Percentiles rank a stretch among this genome's conserved stretches.
Conservation (phyloP, 1,284 basidiomycete species). For the Irpex sp. region DNA sequence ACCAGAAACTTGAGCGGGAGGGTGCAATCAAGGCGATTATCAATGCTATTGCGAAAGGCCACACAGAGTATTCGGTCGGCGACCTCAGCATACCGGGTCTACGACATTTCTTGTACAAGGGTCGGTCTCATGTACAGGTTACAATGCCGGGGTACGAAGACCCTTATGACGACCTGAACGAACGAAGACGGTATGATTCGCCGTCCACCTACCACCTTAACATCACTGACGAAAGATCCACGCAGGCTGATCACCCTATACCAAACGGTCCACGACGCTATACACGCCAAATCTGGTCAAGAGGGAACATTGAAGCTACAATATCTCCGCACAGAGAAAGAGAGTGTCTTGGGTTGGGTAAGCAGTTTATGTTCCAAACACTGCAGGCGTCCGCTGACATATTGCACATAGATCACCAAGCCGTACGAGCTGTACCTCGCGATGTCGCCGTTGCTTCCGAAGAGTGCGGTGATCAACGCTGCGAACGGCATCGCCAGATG, state of each 20-base stretch:
- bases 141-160: conserved; percentile 82
- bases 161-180: conserved; percentile 65
- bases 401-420: conserved; percentile 71
- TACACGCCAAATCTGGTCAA: conserved; percentile 84
- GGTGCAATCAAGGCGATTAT: conserved; percentile 51
- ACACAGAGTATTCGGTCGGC: conserved; percentile 60
- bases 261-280: conserved; percentile 78
- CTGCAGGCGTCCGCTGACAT: conserved; percentile 1
- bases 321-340: conserved; percentile 79
- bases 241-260: conserved; percentile 78
- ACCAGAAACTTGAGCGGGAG: conserved; percentile 58
- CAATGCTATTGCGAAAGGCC: conserved; percentile 43
- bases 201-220: not conserved
- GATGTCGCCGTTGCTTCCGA: conserved; percentile 79
- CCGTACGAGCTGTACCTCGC: conserved; percentile 90
- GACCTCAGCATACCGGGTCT: conserved; percentile 85
- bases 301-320: conserved; percentile 76
- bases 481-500: conserved; percentile 89
- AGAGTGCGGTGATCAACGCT: conserved; percentile 80
- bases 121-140: conserved; percentile 82
- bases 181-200: conserved; percentile 51
- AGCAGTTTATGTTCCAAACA: conserved; percentile 20
- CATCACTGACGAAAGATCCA: not conserved
- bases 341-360: conserved; percentile 90
- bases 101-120: conserved; percentile 94